Evolutionary conservation across 139 green algal species (phyloP), one percentile per base, ranked within the genome.

Genomic region (Yamagishiella unicocca): DNA sequence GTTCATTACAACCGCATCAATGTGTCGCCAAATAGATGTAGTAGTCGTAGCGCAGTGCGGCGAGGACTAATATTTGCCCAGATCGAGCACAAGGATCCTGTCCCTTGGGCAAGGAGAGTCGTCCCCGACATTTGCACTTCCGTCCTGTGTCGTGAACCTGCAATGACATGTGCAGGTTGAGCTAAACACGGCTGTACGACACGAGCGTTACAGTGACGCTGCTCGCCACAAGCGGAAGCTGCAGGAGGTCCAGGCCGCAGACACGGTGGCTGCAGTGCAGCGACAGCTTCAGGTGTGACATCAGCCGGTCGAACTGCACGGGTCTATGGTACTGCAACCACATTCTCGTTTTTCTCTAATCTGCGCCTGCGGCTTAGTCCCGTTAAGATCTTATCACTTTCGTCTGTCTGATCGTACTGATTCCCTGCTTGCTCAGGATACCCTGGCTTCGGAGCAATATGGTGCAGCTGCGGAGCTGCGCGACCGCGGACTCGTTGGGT

Each of bases 371-470:
- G n/a, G n/a, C n/a, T n/a, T n/a, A n/a, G n/a, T n/a, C n/a, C n/a
- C n/a, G n/a, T n/a, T n/a, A n/a, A n/a, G n/a, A n/a, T n/a, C n/a
- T 58, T 58, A 12, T 58, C 4, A 40, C 62, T n/a, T n/a, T 71
- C 50, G 29, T 21, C 62, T n/a, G 4, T n/a, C 64, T 73, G 10
- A 5, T 43, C 64, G 10, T 40, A 4, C 64, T 45, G 24, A 12
- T n/a, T 35, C 37, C 19, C 42, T 58, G 50, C 50, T 58, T 17
- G 43, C 29, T 2, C 22, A 92, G 29, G 33, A 53, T 33, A 40
- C 70, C 2, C 68, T 98, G 54, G 55, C 85, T 17, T 37, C 87
- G 25, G 96, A 98, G 91, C 50, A 89, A n/a, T 98, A 97, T 68
- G 84, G 42, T 22, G 84, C 85, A 8, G 96, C 96, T 6, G 95